These are phyloP conservation scores for Russula sp. DNA, from an alignment of 768 basidiomycete genomes.

Conservation along the genomic window DNA sequence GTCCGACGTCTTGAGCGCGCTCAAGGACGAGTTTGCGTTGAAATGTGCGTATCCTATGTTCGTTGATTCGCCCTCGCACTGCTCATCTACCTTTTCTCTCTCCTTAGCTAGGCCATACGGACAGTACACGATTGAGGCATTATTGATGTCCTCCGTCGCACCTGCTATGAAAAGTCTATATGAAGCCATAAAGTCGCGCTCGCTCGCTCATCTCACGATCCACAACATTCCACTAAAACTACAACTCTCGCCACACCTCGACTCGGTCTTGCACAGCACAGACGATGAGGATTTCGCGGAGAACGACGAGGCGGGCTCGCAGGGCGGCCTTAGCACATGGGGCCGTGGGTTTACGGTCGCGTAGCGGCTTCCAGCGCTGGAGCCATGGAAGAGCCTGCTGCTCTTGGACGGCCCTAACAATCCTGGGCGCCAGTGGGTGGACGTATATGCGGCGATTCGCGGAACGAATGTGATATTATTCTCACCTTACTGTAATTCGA, in stretches of 20 bases:
- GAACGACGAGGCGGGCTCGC: conserved; percentile 48
- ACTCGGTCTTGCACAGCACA: conserved; percentile 63
- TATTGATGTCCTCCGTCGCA: conserved; percentile 67
- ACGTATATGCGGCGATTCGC: conserved; percentile 57
- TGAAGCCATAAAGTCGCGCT: conserved; percentile 69
- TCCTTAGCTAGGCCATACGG: conserved; percentile 56
- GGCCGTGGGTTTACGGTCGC: conserved; percentile 66
- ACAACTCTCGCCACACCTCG: conserved; percentile 80
- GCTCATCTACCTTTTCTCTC: background rate
- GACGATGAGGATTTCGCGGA: conserved; percentile 54
- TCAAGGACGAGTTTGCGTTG: conserved; percentile 68
- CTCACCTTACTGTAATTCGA: too few relatives aligned
- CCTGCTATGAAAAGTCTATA: conserved; percentile 77
- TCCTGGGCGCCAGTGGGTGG: conserved; percentile 44
- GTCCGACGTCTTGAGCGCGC: conserved; percentile 62
- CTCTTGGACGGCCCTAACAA: conserved; percentile 59
- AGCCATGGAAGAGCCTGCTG: conserved; percentile 91
- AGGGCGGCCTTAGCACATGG: conserved; percentile 53
- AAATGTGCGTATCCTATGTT: conserved; percentile 48
- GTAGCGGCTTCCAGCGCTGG: conserved; percentile 68
- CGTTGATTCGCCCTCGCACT: background rate
- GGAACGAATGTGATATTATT: conserved; percentile 55
- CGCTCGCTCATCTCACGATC: conserved; percentile 75
- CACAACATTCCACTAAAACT: conserved; percentile 79
- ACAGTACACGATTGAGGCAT: conserved; percentile 54